These are phyloP conservation scores for Dryas alaskensis DNA, from an alignment of 306 rosid species.

Conservation along the genomic window DNA sequence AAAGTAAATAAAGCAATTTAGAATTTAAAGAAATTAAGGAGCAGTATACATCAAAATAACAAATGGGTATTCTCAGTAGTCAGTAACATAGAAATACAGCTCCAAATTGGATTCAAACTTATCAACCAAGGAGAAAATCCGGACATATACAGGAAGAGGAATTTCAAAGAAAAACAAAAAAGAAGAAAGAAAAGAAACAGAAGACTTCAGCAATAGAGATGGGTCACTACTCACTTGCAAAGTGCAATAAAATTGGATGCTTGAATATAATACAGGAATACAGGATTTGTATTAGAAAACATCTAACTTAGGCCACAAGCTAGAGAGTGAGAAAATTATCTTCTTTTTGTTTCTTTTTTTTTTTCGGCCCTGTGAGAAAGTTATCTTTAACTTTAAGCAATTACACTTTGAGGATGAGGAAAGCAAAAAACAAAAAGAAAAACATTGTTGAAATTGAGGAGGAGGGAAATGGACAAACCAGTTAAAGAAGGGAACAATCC, in stretches of 20 bases:
- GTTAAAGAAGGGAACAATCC: neutral
- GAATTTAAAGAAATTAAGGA: neutral
- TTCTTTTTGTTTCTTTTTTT: too few relatives aligned
- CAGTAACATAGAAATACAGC: neutral
- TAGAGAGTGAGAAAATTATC: too few relatives aligned
- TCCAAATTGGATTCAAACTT: neutral
- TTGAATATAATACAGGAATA: neutral
- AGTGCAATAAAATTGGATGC: neutral
- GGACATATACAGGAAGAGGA: neutral
- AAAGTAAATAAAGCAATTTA: neutral
- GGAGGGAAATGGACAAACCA: neutral
- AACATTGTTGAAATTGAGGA: neutral
- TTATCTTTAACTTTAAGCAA: too few relatives aligned
- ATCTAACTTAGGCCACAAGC: neutral
- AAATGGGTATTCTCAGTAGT: neutral
- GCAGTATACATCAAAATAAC: slow-evolving; percentile 10
- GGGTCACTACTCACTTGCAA: neutral
- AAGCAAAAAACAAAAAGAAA: too few relatives aligned
- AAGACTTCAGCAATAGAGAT: neutral
- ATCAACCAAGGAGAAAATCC: neutral
- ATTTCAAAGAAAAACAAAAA: too few relatives aligned
- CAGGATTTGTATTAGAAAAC: neutral
- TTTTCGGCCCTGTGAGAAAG: too few relatives aligned
- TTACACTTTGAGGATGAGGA: too few relatives aligned
- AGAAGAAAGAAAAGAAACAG: neutral